Conservation (phyloP, 2,329 filamentous ascomycete genomes). For the Aspergillus nomiae region DNA sequence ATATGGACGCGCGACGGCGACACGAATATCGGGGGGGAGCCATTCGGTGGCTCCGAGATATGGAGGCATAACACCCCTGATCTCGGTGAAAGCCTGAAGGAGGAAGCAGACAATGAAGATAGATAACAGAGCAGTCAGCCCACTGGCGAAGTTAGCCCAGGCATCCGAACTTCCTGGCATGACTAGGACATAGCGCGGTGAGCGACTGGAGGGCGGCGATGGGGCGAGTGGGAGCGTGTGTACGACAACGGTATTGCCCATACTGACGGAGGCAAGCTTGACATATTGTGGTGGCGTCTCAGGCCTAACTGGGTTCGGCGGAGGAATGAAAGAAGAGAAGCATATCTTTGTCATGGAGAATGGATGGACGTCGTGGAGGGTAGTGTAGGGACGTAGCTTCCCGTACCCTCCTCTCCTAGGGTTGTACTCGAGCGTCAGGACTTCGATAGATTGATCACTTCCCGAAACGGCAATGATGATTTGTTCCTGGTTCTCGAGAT, state of each 20-base stretch:
- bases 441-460: constrained; percentile 74
- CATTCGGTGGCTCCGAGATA: constrained; percentile 58
- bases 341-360: constrained; percentile 60
- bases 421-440: constrained; percentile 75
- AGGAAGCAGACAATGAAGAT: constrained; percentile 65
- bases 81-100: constrained; percentile 63
- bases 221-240: constrained; percentile 72
- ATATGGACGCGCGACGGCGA: constrained; percentile 43
- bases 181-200: constrained; percentile 70
- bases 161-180: constrained; percentile 57
- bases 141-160: constrained; percentile 56
- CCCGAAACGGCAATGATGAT: constrained; percentile 79
- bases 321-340: constrained; percentile 56
- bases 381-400: constrained; percentile 53
- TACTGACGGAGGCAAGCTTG: constrained; percentile 78
- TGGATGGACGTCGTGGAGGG: constrained; percentile 57
- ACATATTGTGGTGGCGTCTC: constrained; percentile 60
- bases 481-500: constrained; percentile 67
- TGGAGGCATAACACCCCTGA: constrained; percentile 60
- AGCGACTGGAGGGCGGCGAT: constrained; percentile 44
- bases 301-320: constrained; percentile 50
- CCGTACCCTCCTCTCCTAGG: constrained; percentile 43
- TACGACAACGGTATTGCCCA: constrained; percentile 76
- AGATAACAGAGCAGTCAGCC: constrained; percentile 62
- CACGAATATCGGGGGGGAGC: constrained; percentile 55